Evolutionary conservation across 768 basidiomycete genomes (phyloP).

Genomic region (Artomyces pyxidatus): DNA sequence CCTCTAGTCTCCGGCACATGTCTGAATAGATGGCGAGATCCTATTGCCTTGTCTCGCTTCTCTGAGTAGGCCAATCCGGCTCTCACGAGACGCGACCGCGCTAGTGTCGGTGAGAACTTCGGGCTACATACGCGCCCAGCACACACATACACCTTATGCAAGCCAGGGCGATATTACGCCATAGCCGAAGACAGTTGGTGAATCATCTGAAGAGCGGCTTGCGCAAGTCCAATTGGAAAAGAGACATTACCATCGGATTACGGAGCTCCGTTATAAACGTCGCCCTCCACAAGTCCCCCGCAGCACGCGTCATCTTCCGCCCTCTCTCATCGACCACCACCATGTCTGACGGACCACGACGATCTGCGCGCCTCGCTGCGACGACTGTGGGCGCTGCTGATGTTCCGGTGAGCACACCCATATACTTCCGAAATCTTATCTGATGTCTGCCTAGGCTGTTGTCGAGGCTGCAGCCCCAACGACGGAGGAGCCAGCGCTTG

Average conservation of each 20-base stretch:
- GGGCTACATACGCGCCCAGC: too few species aligned
- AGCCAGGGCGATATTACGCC: too few species aligned
- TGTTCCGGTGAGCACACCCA: not conserved
- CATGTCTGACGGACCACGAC: slow-evolving; percentile 14
- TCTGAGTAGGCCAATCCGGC: too few species aligned
- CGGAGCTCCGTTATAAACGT: not conserved
- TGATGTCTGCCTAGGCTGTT: not conserved
- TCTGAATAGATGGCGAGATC: too few species aligned
- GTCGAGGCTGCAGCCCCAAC: not conserved
- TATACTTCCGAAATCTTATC: not conserved
- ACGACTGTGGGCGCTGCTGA: not conserved
- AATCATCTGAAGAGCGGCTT: too few species aligned
- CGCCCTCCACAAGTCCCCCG: not conserved
- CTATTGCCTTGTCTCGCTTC: too few species aligned
- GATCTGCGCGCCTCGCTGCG: slow-evolving; percentile 16
- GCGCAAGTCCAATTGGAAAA: too few species aligned
- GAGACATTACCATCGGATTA: not conserved
- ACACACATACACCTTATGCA: too few species aligned
- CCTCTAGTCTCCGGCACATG: too few species aligned
- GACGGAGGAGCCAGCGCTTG: slow-evolving; percentile 3
- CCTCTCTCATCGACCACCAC: not conserved
- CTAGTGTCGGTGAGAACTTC: too few species aligned
- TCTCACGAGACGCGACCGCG: too few species aligned
- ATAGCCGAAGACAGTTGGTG: too few species aligned
- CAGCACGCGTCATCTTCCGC: slow-evolving; percentile 2